Evolutionary conservation across 1,284 basidiomycete genomes (phyloP).

Genomic region (Cutaneotrichosporon sp.): DNA sequence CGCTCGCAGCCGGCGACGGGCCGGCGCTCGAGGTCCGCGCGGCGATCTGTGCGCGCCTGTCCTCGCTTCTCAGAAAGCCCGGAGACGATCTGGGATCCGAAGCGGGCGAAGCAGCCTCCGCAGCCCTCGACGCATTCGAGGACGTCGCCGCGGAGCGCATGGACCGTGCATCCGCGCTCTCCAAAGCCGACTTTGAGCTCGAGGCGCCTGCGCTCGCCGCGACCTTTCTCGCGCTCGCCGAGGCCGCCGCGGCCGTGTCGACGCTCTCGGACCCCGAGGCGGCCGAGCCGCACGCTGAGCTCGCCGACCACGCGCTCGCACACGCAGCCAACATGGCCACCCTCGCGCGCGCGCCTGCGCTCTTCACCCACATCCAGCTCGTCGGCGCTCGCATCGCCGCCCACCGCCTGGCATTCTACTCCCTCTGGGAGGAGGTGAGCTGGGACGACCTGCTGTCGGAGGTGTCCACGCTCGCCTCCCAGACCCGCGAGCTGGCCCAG

Average conservation of each 20-base stretch:
- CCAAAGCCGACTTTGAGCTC: constrained; percentile 32
- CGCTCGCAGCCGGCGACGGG: constrained; percentile 19
- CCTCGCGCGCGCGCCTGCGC: constrained; percentile 36
- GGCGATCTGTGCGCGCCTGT: constrained; percentile 33
- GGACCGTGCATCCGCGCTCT: constrained; percentile 38
- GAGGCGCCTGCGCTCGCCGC: constrained; percentile 44
- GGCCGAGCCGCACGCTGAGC: constrained; percentile 43
- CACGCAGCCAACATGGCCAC: constrained; percentile 52
- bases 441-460: constrained; percentile 45
- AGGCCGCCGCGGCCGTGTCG: constrained; percentile 39
- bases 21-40: constrained; percentile 32
- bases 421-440: constrained; percentile 44
- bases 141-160: constrained; percentile 49
- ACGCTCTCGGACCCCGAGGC: constrained; percentile 35
- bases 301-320: constrained; percentile 50
- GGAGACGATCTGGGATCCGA: constrained; percentile 33
- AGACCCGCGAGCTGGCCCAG: constrained; percentile 42
- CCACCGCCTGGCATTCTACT: constrained; percentile 44
- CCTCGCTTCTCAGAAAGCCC: constrained; percentile 28
- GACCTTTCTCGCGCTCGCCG: constrained; percentile 42
- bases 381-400: constrained; percentile 41
- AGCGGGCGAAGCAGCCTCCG: constrained; percentile 38
- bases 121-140: constrained; percentile 42
- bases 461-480: constrained; percentile 41
- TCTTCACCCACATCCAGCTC: constrained; percentile 49